Evolutionary conservation across 495 filamentous ascomycete species (phyloP).

Genomic region (Aspergillus sparsus): DNA sequence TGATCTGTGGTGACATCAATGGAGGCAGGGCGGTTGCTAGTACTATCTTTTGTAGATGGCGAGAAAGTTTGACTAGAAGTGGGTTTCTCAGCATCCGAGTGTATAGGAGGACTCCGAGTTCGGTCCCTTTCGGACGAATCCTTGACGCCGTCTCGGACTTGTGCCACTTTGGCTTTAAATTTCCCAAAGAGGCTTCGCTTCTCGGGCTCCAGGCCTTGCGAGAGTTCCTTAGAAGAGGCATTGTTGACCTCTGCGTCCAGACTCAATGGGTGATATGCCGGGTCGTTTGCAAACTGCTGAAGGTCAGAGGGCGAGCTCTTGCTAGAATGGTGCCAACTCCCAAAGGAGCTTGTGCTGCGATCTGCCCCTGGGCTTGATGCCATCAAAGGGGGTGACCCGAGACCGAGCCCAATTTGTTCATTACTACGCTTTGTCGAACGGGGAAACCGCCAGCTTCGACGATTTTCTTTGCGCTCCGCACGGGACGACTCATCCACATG

Average conservation of each 20-base stretch:
- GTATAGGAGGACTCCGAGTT: constrained; percentile 54
- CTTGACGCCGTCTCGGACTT: constrained; percentile 68
- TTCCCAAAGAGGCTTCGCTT: constrained; percentile 77
- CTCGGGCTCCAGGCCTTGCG: constrained; percentile 51
- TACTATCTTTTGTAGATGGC: constrained; percentile 22
- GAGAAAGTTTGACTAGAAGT: constrained; percentile 32
- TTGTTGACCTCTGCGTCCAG: constrained; percentile 40
- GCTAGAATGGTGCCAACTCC: constrained; percentile 52
- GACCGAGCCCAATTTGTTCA: constrained; percentile 48
- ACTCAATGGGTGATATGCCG: constrained; percentile 42
- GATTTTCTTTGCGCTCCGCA: constrained; percentile 62
- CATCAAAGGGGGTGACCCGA: constrained; percentile 52
- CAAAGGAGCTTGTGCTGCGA: constrained; percentile 67
- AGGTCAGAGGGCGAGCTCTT: constrained; percentile 31
- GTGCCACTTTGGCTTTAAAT: constrained; percentile 80
- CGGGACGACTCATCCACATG: constrained; percentile 61
- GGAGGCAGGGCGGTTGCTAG: constrained; percentile 27
- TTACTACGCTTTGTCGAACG: constrained; percentile 54
- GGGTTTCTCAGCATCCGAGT: constrained; percentile 35
- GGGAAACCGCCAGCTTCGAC: constrained; percentile 71
- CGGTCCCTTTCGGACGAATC: constrained; percentile 57
- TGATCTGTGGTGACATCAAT: constrained; percentile 31
- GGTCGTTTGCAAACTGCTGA: constrained; percentile 37
- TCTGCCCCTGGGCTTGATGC: constrained; percentile 65
- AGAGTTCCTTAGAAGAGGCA: constrained; percentile 34